Evolutionary conservation across 352 stramenopile species (phyloP), one percentile per base, ranked within the genome.

Genomic region (Globisporangium cystogenes): DNA sequence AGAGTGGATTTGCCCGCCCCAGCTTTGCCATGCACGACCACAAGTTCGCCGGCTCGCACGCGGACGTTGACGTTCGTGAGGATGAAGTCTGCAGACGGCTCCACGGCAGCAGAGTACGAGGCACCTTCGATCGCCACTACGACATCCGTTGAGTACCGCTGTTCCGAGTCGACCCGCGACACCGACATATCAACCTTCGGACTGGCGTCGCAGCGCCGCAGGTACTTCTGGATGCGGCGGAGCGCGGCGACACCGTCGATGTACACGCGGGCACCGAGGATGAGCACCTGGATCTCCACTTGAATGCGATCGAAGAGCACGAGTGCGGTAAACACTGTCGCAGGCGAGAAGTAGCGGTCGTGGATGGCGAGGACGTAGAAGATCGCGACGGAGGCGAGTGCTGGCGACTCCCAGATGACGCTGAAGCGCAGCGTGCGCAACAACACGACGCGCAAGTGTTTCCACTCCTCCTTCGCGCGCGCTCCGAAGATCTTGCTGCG

Each of bases 1-100:
- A 82, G 48, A 5, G 63, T 77, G 12, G 67, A 70, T 49, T 82
- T 82, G 21, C 72, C 72, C 0, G 55, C 51, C 3, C 70, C 70
- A 7, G 65, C 65, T 33, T 70, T 66, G 23, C 70, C 70, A 51
- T 73, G 52, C 26, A 78, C 64, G 26, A 78, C 60, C 23, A 78
- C 64, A 26, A 78, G 46, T 35, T 75, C 63, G 12, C 68, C 65
- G 36, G 26, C 27, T 20, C 62, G 64, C 11, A 72, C 60, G 7
- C 50, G 44, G 12, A 78, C 26, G 45, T 57, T 70, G 21, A 75
- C 51, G 46, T 64, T 68, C 16, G 50, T 40, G 46, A 75, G 48
- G n/a, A 61, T 16, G 10, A 56, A 35, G 5, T 53, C 36, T 7
- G 47, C 10, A 16, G 31, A 36, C 8, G 31, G 15, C 4, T 36